phyloP scores from a whole-genome alignment of 371 early-diverging fungal species.

The Mucor saturninus region DNA sequence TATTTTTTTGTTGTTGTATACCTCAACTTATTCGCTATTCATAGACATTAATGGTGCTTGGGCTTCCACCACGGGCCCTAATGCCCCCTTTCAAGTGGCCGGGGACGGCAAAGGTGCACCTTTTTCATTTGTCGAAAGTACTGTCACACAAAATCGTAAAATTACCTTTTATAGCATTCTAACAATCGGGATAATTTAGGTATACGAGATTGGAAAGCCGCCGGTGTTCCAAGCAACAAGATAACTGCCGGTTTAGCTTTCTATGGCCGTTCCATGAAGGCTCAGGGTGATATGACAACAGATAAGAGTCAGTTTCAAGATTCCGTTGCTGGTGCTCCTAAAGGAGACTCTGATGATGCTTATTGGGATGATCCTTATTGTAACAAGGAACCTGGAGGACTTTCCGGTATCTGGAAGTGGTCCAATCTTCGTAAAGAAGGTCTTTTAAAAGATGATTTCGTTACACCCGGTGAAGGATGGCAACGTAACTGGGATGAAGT shows the following conservation, averaged over 20 bases:
- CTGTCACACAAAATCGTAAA: conserved; percentile 7
- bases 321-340: conserved; percentile 46
- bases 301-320: conserved; percentile 40
- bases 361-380: conserved; percentile 53
- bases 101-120: conserved; percentile 50
- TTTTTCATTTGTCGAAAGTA: conserved; percentile 57
- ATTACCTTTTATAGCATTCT: neutral
- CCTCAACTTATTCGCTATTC: neutral
- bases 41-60: conserved; percentile 66
- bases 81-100: conserved; percentile 61
- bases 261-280: conserved; percentile 68
- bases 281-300: conserved; percentile 53
- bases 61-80: conserved; percentile 66
- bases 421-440: conserved; percentile 61
- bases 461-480: conserved; percentile 55
- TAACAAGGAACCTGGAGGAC: conserved; percentile 36
- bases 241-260: conserved; percentile 70
- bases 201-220: conserved; percentile 60
- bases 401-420: conserved; percentile 68
- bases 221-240: conserved; percentile 69
- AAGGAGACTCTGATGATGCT: conserved; percentile 58
- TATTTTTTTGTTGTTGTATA: neutral
- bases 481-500: conserved; percentile 65
- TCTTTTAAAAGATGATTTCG: conserved; percentile 42
- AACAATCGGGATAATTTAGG: conserved; percentile 22